Conservation (phyloP, 1,284 basidiomycete species). For the Moesziomyces parantarcticus region DNA sequence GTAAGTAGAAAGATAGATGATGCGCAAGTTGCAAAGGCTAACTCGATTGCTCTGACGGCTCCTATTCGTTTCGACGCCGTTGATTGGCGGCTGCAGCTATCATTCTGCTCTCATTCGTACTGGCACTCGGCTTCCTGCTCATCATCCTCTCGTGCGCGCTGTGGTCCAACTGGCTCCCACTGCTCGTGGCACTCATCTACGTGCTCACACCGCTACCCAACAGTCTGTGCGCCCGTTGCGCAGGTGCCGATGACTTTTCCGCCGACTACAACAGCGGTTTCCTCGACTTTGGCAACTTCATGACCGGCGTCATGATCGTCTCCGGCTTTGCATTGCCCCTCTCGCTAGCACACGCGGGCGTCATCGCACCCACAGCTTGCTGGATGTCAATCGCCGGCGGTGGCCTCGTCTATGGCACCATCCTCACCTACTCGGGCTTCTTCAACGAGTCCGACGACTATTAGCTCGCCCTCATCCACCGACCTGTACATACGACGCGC, state of each 20-base stretch:
- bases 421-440: slow-evolving; percentile 62
- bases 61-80: no score
- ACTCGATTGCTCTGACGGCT: no score
- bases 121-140: slow-evolving; percentile 94
- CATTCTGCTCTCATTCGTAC: slow-evolving; percentile 79
- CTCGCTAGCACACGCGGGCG: slow-evolving; percentile 87
- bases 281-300: slow-evolving; percentile 92
- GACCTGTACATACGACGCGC: slow-evolving; percentile 32
- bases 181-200: slow-evolving; percentile 94
- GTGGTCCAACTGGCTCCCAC: slow-evolving; percentile 95
- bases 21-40: no score
- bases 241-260: slow-evolving; percentile 72
- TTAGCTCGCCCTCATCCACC: slow-evolving; percentile 7
- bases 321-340: slow-evolving; percentile 93
- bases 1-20: slow-evolving; percentile 22
- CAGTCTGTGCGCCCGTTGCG: slow-evolving; percentile 75
- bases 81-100: slow-evolving; percentile 49
- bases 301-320: slow-evolving; percentile 86
- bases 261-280: slow-evolving; percentile 71
- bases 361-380: slow-evolving; percentile 86
- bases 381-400: slow-evolving; percentile 95
- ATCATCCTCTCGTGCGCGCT: slow-evolving; percentile 97
- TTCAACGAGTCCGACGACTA: slow-evolving; percentile 60
- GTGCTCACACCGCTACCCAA: slow-evolving; percentile 96
- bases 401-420: slow-evolving; percentile 91